phyloP scores from a whole-genome alignment of 2,329 filamentous ascomycete genomes.

The Venturia pyrina region DNA sequence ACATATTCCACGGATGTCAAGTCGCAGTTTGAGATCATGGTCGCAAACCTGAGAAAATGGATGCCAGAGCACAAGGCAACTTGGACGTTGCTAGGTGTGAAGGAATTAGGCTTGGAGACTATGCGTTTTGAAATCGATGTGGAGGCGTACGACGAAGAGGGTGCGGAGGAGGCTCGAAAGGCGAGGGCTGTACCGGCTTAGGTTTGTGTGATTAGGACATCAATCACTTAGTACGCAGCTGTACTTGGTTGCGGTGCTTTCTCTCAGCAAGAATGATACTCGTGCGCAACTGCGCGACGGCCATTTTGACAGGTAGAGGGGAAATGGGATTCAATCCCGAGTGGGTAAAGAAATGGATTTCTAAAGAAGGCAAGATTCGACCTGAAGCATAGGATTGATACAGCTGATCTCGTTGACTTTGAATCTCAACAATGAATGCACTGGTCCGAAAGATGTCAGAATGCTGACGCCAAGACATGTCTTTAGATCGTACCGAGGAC shows the following conservation, averaged over 20 bases:
- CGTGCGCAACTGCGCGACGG: neutral
- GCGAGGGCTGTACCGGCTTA: neutral
- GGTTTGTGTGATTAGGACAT: neutral
- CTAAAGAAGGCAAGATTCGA: no score
- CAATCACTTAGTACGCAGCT: neutral
- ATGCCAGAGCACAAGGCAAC: slow-evolving; percentile 19
- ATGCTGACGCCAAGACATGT: neutral
- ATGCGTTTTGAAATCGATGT: slow-evolving; percentile 5
- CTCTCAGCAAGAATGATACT: neutral
- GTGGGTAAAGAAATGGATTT: no score
- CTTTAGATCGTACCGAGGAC: neutral
- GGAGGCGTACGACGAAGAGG: slow-evolving; percentile 4
- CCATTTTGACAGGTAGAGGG: neutral
- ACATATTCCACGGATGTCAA: slow-evolving; percentile 17
- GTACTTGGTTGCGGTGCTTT: neutral
- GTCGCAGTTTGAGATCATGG: slow-evolving; percentile 18
- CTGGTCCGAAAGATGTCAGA: neutral
- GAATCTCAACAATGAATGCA: neutral
- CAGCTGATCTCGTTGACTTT: no score
- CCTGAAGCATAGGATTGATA: neutral
- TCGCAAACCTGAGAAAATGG: slow-evolving; percentile 19
- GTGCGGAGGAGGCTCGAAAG: slow-evolving; percentile 4
- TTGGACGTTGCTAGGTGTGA: slow-evolving; percentile 16
- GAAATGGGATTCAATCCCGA: no score
- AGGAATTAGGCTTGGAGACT: neutral